A percentile compares a stretch with the other conserved stretches of the same genome.
Conservation (phyloP, 202 grass and related monocot genomes). For the Eragrostis tef region DNA sequence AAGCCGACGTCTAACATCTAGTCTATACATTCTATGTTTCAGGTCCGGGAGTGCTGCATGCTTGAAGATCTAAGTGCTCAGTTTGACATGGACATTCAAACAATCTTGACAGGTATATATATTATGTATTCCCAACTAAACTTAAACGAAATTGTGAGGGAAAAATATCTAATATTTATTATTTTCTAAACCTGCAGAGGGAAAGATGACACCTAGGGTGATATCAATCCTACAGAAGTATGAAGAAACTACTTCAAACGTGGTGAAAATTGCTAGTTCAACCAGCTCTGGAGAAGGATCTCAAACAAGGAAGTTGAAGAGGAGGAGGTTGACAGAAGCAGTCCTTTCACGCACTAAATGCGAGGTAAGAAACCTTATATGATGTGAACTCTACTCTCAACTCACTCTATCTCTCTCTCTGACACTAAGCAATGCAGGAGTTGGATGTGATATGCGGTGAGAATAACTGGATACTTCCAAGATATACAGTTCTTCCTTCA, state of each 20-base stretch:
- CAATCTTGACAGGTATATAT: constrained; percentile 58
- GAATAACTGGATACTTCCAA: constrained; percentile 68
- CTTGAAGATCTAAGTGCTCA: constrained; percentile 64
- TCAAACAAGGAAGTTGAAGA: constrained; percentile 48
- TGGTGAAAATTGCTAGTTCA: constrained; percentile 19
- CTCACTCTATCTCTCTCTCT: background rate
- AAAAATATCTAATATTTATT: background rate
- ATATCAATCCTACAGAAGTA: constrained; percentile 52
- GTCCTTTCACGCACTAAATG: constrained; percentile 49
- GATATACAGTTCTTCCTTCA: constrained; percentile 69
- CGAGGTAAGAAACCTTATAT: constrained; percentile 54
- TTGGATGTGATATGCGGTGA: constrained; percentile 61
- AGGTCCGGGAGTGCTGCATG: constrained; percentile 55
- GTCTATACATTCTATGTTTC: constrained; percentile 39
- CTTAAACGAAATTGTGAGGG: constrained; percentile 16
- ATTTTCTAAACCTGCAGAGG: constrained; percentile 49
- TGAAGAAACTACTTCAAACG: constrained; percentile 38
- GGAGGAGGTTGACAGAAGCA: constrained; percentile 57
- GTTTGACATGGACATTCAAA: constrained; percentile 74
- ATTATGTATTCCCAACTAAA: constrained; percentile 25
- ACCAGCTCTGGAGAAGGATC: constrained; percentile 37
- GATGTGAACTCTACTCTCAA: background rate
- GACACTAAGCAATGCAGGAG: constrained; percentile 54
- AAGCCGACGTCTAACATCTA: constrained; percentile 32
- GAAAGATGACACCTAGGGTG: constrained; percentile 50